Evolutionary conservation across 1,284 basidiomycete genomes (phyloP).

Genomic region (Rhodofomes roseus): DNA sequence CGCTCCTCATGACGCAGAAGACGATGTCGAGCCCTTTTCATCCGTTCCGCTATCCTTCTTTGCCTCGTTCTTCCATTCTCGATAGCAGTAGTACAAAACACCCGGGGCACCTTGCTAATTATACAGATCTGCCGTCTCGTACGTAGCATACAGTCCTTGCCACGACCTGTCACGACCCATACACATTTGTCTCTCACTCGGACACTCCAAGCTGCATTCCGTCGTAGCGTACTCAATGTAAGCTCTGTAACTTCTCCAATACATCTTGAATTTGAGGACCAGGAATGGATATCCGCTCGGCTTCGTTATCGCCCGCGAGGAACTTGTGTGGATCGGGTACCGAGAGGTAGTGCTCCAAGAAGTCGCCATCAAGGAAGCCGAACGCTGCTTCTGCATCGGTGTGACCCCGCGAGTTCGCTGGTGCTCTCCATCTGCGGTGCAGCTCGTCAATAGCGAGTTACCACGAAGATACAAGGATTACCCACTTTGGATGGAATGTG

Average conservation of each 20-base stretch:
- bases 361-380: constrained; percentile 91
- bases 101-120: not conserved
- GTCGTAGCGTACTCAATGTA: constrained; percentile 44
- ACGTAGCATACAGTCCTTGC: constrained; percentile 4
- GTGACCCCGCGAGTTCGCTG: constrained; percentile 50
- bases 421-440: constrained; percentile 59
- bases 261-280: constrained; percentile 43
- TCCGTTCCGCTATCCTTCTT: constrained; percentile 1
- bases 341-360: constrained; percentile 68
- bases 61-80: constrained; percentile 3
- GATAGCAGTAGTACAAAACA: constrained; percentile 5
- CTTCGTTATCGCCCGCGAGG: constrained; percentile 49
- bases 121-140: constrained; percentile 5
- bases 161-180: not conserved
- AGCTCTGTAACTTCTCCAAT: constrained; percentile 57
- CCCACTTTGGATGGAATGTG: constrained; percentile 63
- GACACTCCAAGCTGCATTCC: not conserved
- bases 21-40: constrained; percentile 6
- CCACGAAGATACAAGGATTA: constrained; percentile 1
- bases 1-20: constrained; percentile 44
- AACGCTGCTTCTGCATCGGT: constrained; percentile 54
- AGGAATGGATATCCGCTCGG: constrained; percentile 47
- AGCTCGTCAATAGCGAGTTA: not conserved
- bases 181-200: not conserved
- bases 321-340: constrained; percentile 38